phyloP scores from a whole-genome alignment of 2,329 filamentous ascomycete species.

The Ascosphaera pollenicola region DNA sequence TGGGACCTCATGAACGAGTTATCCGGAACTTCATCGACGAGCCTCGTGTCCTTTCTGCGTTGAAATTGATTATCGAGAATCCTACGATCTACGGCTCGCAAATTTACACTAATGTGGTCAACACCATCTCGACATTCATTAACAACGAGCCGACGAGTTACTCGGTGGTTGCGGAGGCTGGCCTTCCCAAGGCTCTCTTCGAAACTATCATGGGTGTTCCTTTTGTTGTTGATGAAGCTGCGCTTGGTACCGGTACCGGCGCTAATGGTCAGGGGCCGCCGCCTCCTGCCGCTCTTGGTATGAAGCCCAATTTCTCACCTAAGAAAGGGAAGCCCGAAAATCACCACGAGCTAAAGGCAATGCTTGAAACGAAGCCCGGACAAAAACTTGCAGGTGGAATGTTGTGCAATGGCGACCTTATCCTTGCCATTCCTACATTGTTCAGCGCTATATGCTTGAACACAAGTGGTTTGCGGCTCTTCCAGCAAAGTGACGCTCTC shows the following conservation, averaged over 20 bases:
- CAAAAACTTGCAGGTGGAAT: constrained; percentile 43
- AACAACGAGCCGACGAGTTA: constrained; percentile 98
- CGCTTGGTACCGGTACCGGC: constrained; percentile 9
- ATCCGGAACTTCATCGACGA: constrained; percentile 90
- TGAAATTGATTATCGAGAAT: constrained; percentile 65
- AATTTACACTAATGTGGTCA: constrained; percentile 88
- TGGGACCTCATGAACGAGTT: constrained; percentile 71
- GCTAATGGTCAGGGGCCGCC: constrained; percentile 4
- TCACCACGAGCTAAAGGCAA: constrained; percentile 11
- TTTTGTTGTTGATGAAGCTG: constrained; percentile 15
- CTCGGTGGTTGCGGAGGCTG: constrained; percentile 82
- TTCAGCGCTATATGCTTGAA: constrained; percentile 91
- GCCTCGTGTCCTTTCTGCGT: constrained; percentile 54
- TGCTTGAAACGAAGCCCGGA: constrained; percentile 11
- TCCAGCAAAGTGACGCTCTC: constrained; percentile 60
- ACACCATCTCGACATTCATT: constrained; percentile 84
- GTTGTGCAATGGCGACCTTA: constrained; percentile 69
- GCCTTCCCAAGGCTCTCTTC: constrained; percentile 67
- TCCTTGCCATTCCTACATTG: constrained; percentile 64
- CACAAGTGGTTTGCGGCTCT: constrained; percentile 64
- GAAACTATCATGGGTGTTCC: constrained; percentile 45
- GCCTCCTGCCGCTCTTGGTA: constrained; percentile 9
- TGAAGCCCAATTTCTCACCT: constrained; percentile 15
- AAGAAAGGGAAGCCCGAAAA: constrained; percentile 6
- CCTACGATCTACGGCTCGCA: constrained; percentile 65